Evolutionary conservation across 192 early-diverging fungal genomes (phyloP).

Genomic region (Fimicolochytrium jonesii): DNA sequence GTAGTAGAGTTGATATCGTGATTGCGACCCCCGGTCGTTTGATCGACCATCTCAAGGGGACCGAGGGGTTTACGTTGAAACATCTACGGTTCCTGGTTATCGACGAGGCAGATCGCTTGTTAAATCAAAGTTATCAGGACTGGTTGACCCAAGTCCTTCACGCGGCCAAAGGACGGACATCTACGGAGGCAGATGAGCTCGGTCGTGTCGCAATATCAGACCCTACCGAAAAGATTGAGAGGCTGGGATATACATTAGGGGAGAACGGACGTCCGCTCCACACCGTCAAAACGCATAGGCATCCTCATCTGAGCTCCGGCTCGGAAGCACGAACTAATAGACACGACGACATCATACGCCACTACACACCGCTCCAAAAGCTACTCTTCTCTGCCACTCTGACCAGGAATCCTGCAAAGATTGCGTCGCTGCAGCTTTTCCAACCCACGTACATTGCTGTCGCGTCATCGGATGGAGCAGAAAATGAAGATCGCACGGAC

Average conservation of each 20-base stretch:
- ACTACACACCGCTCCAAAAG: conserved; percentile 68
- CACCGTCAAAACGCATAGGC: conserved; percentile 20
- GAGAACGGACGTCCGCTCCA: conserved; percentile 24
- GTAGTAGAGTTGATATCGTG: conserved; percentile 77
- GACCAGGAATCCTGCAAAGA: conserved; percentile 87
- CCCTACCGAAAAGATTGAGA: background rate
- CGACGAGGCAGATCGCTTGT: conserved; percentile 93
- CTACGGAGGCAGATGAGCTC: background rate
- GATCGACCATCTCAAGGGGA: conserved; percentile 83
- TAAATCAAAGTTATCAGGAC: conserved; percentile 88
- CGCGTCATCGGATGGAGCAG: conserved; percentile 36
- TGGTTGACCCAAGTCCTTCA: conserved; percentile 78
- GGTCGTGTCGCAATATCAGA: conserved; percentile 14
- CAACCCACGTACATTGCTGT: conserved; percentile 85
- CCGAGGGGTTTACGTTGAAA: conserved; percentile 81
- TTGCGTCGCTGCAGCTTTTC: conserved; percentile 74
- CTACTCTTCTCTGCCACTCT: conserved; percentile 94
- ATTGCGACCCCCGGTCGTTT: conserved; percentile 94
- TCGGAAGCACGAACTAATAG: background rate
- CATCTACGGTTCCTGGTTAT: conserved; percentile 90
- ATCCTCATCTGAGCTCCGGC: conserved; percentile 10
- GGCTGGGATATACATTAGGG: conserved; percentile 15
- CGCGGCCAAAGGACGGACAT: conserved; percentile 42
- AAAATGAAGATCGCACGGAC: conserved; percentile 22
- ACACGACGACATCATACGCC: background rate